Conservation (phyloP, 371 early-diverging fungal genomes). For the Sporodiniella umbellata region DNA sequence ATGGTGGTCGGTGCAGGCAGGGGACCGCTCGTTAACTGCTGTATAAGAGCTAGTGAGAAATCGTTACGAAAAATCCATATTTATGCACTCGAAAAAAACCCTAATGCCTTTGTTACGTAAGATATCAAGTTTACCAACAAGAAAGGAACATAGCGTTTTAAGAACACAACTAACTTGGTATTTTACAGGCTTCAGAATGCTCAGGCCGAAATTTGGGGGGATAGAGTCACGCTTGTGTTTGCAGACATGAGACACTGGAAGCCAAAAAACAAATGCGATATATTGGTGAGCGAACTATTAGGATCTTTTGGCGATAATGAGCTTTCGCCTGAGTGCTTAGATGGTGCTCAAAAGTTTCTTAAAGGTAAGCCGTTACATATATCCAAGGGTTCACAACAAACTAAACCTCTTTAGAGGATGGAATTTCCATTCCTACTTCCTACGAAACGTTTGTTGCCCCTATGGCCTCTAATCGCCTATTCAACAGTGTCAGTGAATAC, state of each 20-base stretch:
- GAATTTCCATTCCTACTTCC: slow-evolving; percentile 86
- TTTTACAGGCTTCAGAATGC: slow-evolving; percentile 65
- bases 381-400: not conserved
- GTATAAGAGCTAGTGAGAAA: slow-evolving; percentile 72
- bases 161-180: not conserved
- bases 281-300: slow-evolving; percentile 87
- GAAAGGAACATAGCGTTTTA: not conserved
- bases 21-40: slow-evolving; percentile 82
- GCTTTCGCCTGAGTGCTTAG: slow-evolving; percentile 94
- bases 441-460: slow-evolving; percentile 87
- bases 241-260: slow-evolving; percentile 90
- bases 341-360: slow-evolving; percentile 84
- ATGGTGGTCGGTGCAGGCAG: slow-evolving; percentile 86
- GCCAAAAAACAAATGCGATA: slow-evolving; percentile 80
- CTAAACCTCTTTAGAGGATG: slow-evolving; percentile 46
- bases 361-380: slow-evolving; percentile 46
- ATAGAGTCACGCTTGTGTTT: slow-evolving; percentile 76
- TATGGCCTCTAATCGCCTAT: slow-evolving; percentile 79
- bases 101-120: slow-evolving; percentile 89
- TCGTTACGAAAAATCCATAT: slow-evolving; percentile 64
- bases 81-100: slow-evolving; percentile 93
- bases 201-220: slow-evolving; percentile 77
- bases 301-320: slow-evolving; percentile 98
- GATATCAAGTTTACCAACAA: slow-evolving; percentile 4
- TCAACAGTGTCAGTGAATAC: slow-evolving; percentile 59